Evolutionary conservation across 805 yeast genomes (phyloP), one percentile per base, ranked within the genome.

Genomic region (Blastobotrys peoriensis): DNA sequence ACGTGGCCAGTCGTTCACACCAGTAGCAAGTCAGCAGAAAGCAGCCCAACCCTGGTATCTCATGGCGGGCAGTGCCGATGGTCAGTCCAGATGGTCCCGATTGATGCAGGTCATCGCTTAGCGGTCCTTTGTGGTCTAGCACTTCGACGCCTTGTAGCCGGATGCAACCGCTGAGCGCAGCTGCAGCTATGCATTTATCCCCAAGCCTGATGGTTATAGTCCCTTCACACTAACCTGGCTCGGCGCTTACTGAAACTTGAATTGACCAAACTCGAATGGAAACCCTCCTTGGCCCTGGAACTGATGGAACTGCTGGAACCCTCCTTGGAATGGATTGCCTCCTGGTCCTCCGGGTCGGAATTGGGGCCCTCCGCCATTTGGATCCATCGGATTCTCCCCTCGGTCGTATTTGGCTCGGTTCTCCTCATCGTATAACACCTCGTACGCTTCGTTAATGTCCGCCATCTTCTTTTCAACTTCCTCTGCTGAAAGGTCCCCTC

Each of bases 381-480:
- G 49, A 18, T 37, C 41, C 50, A 71, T 72, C 4, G 80, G 78
- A 57, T 74, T 78, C 36, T 45, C 47, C 17, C 54, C 56, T 22
- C 23, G 21, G 41, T 89, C 96, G 57, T 84, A 91, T 38, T 79
- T 74, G 37, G 68, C 74, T 47, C 80, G 74, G 47, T 75, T 67
- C 37, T 79, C 83, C 1, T 77, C 76, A 53, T 84, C 79, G 6
- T 88, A 76, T 30, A 91, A 69, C 2, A 83, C 81, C 60, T 88
- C 97, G 63, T 93, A 88, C 0, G 98, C 98, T 59, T 84, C 86
- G 63, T 91, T 93, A 51, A 91, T 85, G 44, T 83, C 89, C 39
- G 94, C 87, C 89, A 91, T 93, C 56, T 84, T 86, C 40, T 69
- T 69, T 63, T 87, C 95, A 30, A 83, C 82, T 47, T 83, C 75